Evolutionary conservation across 345 rosid genomes (phyloP), one percentile per base, ranked within the genome.

Genomic region (Conringia planisiliqua): DNA sequence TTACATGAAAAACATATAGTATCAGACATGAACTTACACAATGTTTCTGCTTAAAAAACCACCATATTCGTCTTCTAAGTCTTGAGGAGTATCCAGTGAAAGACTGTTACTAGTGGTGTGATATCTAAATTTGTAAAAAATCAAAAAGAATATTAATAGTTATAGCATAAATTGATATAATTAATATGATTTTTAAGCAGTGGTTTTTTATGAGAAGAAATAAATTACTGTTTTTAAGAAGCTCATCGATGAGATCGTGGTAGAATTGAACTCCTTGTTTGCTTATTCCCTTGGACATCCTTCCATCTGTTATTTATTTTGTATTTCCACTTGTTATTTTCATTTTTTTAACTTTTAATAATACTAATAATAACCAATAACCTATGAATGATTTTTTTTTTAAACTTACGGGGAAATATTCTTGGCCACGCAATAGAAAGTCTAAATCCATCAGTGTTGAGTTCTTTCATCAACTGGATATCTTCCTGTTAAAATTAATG

Each of bases 191-290:
- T 17, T 68, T 50, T 10, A 7, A 1, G n/a, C n/a, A n/a, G n/a
- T n/a, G n/a, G n/a, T n/a, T n/a, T n/a, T n/a, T n/a, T n/a, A n/a
- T n/a, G n/a, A 9, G 27, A 12, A 1, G 3, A 8, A 18, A 10
- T 13, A 0, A 9, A 10, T 77, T 54, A 78, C 73, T 79, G 17
- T 85, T 78, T 44, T 73, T 74, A 6, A 85, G 73, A 63, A 85
- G 86, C 65, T 82, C 85, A 32, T 83, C 74, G 68, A 85, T 85
- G 62, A 85, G 87, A 39, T 83, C 80, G 57, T 77, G 83, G 84
- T 85, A 81, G 51, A 79, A 78, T 47, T 68, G 71, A 26, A 83
- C 71, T 24, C 87, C 89, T 69, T 56, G 32, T 47, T 54, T 46
- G 75, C 80, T 85, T 42, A 85, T 70, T 74, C 84, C 89, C 61